Evolutionary conservation across 345 rosid genomes (phyloP).

Genomic region (Microthlaspi erraticum): DNA sequence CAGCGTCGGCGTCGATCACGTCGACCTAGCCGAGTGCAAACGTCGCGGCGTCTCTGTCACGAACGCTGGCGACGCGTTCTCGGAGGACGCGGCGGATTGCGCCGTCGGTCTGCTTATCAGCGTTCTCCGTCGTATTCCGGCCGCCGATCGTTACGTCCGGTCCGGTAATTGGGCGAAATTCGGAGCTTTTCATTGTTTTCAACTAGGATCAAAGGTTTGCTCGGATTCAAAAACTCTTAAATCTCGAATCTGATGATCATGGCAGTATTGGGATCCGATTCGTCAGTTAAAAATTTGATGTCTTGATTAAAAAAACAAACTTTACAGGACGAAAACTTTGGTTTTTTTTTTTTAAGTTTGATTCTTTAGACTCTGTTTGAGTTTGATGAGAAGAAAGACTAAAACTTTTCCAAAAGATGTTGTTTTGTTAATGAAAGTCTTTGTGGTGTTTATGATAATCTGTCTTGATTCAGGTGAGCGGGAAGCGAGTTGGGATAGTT

Average conservation of each 20-base stretch:
- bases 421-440: background rate
- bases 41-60: constrained; percentile 59
- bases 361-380: background rate
- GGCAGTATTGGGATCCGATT: too few relatives aligned
- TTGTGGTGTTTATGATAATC: background rate
- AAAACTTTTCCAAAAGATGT: background rate
- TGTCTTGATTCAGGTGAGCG: constrained; percentile 28
- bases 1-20: constrained; percentile 60
- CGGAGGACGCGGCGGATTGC: constrained; percentile 63
- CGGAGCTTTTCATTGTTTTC: constrained; percentile 53
- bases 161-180: constrained; percentile 48
- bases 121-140: constrained; percentile 59
- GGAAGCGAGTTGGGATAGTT: constrained; percentile 44
- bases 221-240: background rate
- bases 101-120: constrained; percentile 65
- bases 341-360: background rate
- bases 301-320: background rate
- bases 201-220: constrained; percentile 57
- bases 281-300: too few relatives aligned
- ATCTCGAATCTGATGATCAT: constrained; percentile 15
- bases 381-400: constrained; percentile 18
- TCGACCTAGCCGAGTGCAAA: constrained; percentile 62
- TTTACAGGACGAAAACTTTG: background rate
- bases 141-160: constrained; percentile 55
- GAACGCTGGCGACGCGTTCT: constrained; percentile 51